Conservation (phyloP, 305 asterid genomes). For the Fraxinus xanthoxyloides region DNA sequence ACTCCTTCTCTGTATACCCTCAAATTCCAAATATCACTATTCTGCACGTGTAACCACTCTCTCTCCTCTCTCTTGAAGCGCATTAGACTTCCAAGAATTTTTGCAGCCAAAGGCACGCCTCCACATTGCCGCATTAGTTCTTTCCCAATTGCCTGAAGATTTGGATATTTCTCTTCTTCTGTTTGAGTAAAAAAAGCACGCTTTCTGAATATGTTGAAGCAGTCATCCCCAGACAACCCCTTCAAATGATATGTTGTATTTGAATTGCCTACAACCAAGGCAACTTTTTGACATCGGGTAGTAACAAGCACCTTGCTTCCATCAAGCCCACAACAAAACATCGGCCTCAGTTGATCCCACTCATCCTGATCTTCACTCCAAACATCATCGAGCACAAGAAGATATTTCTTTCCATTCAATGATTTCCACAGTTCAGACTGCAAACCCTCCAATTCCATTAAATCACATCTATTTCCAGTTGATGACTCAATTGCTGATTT, state of each 20-base stretch:
- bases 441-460: conserved; percentile 22
- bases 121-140: conserved; percentile 33
- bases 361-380: conserved; percentile 35
- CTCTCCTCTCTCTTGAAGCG: conserved; percentile 29
- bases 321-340: conserved; percentile 26
- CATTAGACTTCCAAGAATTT: conserved; percentile 33
- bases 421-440: conserved; percentile 22
- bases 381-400: conserved; percentile 42
- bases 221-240: conserved; percentile 25
- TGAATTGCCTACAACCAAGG: conserved; percentile 21
- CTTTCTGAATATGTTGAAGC: conserved; percentile 32
- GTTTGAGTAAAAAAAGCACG: conserved; percentile 22
- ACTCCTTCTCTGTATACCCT: conserved; percentile 6
- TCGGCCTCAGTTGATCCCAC: conserved; percentile 25
- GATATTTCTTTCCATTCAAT: conserved; percentile 18
- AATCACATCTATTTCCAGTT: conserved; percentile 23
- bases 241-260: conserved; percentile 20
- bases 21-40: conserved; percentile 28
- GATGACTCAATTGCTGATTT: conserved; percentile 27
- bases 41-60: conserved; percentile 31
- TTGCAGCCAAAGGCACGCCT: conserved; percentile 42
- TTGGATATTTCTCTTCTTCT: conserved; percentile 11
- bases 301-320: conserved; percentile 37
- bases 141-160: conserved; percentile 28
- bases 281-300: conserved; percentile 22